These are phyloP conservation scores for Cyberlindnera suaveolens DNA, from an alignment of 805 yeast genomes.

Conservation along the genomic window DNA sequence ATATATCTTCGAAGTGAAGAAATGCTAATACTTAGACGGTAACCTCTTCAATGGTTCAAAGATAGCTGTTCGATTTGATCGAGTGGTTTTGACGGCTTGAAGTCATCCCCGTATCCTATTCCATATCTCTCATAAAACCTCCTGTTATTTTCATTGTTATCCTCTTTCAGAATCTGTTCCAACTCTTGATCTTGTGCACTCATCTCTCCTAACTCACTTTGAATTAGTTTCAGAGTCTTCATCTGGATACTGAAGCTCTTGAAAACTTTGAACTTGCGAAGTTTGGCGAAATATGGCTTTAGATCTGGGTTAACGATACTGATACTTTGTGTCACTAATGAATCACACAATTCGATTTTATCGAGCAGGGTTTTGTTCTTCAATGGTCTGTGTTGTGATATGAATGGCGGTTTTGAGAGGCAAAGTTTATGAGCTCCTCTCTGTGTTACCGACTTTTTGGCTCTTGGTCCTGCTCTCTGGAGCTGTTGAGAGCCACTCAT, in stretches of 20 bases:
- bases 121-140: constrained; percentile 3
- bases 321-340: constrained; percentile 7
- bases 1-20: no score
- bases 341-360: constrained; percentile 6
- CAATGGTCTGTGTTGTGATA: neutral
- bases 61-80: neutral
- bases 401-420: neutral
- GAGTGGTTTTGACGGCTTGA: neutral
- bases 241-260: constrained; percentile 12
- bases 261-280: constrained; percentile 13
- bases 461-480: neutral
- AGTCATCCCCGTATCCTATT: neutral
- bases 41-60: neutral
- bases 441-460: neutral
- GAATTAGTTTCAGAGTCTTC: constrained; percentile 9
- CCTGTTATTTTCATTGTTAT: neutral
- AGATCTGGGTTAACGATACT: constrained; percentile 4
- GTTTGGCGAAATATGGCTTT: constrained; percentile 6
- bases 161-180: constrained; percentile 5
- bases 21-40: no score
- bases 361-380: neutral
- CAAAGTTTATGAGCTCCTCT: neutral
- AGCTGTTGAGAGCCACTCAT: neutral
- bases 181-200: constrained; percentile 7
- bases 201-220: constrained; percentile 10